These are phyloP conservation scores for Mucor irregularis DNA, from an alignment of 371 early-diverging fungal genomes.

Conservation along the genomic window DNA sequence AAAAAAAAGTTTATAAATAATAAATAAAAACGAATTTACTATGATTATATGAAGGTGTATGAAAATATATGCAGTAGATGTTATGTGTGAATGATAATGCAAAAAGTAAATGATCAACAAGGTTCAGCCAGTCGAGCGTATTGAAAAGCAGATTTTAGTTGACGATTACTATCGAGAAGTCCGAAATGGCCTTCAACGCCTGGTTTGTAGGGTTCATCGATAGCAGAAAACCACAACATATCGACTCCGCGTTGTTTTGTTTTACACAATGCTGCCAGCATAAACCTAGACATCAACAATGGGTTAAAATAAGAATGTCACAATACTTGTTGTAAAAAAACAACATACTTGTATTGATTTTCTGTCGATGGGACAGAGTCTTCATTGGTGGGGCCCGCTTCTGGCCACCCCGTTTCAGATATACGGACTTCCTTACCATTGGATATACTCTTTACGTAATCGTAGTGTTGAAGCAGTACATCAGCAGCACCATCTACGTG, in stretches of 20 bases:
- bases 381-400: constrained; percentile 46
- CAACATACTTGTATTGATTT: constrained; percentile 45
- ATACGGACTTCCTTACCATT: constrained; percentile 53
- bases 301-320: no score
- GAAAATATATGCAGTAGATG: no score
- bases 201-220: constrained; percentile 59
- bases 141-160: not conserved
- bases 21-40: no score
- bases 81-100: no score
- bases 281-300: constrained; percentile 12
- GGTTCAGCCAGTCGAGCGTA: constrained; percentile 1
- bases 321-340: not conserved
- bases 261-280: constrained; percentile 42
- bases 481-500: constrained; percentile 43
- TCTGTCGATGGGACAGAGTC: constrained; percentile 43
- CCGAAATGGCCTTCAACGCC: constrained; percentile 62
- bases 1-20: no score
- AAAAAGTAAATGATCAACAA: not conserved
- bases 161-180: constrained; percentile 28
- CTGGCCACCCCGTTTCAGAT: constrained; percentile 70
- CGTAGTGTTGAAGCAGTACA: constrained; percentile 47
- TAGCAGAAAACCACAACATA: constrained; percentile 61
- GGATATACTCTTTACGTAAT: constrained; percentile 34
- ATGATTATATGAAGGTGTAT: no score
- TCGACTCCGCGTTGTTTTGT: constrained; percentile 46